Conservation (phyloP, 352 stramenopile species). For the Pythium dissotocum region DNA sequence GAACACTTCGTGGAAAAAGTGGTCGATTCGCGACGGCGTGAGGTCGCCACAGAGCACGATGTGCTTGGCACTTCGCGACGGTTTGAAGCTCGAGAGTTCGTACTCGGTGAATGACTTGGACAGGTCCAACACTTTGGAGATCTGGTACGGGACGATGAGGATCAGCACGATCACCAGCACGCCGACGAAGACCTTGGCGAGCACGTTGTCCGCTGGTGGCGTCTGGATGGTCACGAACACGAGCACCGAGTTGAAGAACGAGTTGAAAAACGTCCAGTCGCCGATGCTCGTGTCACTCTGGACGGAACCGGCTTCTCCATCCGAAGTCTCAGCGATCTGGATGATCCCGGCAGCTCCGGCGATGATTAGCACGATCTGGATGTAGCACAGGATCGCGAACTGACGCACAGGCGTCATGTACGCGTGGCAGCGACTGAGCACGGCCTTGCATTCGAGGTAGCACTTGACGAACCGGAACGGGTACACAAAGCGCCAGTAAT, state of each 20-base stretch:
- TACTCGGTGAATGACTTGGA: constrained; percentile 74
- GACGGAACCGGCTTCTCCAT: constrained; percentile 28
- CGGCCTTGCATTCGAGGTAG: constrained; percentile 71
- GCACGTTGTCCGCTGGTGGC: constrained; percentile 75
- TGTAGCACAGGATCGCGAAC: constrained; percentile 81
- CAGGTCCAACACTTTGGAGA: constrained; percentile 81
- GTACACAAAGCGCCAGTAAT: constrained; percentile 85
- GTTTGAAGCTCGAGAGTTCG: constrained; percentile 74
- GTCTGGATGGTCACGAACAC: constrained; percentile 88
- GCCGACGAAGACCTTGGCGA: constrained; percentile 81
- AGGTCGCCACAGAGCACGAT: constrained; percentile 85
- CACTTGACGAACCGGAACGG: constrained; percentile 82
- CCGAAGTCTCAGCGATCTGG: constrained; percentile 83
- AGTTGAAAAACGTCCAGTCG: constrained; percentile 89
- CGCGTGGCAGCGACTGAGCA: constrained; percentile 78
- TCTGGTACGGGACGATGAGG: constrained; percentile 84
- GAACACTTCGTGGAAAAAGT: constrained; percentile 88
- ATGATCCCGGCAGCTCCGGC: constrained; percentile 78
- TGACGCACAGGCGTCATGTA: constrained; percentile 79
- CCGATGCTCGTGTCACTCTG: constrained; percentile 52
- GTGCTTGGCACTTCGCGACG: constrained; percentile 55
- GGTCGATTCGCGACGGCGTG: constrained; percentile 74
- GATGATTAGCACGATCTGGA: constrained; percentile 81
- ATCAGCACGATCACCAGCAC: constrained; percentile 84
- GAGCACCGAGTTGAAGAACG: constrained; percentile 88